Percentiles rank a stretch among this genome's conserved stretches.
Conservation (phyloP, 129 eudicot genomes). For the Sambucus nigra region DNA sequence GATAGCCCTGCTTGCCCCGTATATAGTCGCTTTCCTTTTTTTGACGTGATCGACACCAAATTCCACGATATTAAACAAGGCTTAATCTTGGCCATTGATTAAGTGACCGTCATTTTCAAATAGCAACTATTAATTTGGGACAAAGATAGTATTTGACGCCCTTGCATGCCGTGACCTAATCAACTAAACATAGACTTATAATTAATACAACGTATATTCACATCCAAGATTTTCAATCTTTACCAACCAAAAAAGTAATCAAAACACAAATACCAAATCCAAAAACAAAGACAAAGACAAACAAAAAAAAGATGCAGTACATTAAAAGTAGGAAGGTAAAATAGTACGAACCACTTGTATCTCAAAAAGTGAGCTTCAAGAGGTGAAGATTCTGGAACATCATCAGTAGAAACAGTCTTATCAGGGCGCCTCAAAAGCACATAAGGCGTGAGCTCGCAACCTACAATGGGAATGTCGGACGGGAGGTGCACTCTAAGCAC, state of each 20-base stretch:
- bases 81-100: too few species aligned
- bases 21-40: too few species aligned
- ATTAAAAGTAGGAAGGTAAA: slow-evolving; percentile 1
- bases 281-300: not conserved
- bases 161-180: too few species aligned
- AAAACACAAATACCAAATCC: not conserved
- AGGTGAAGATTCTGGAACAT: slow-evolving; percentile 55
- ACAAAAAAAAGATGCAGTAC: not conserved
- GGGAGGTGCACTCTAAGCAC: slow-evolving; percentile 74
- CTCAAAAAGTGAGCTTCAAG: slow-evolving; percentile 72
- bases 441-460: slow-evolving; percentile 75
- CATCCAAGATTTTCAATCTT: not conserved
- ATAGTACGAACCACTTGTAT: slow-evolving; percentile 79
- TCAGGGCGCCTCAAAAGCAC: slow-evolving; percentile 47
- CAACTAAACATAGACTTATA: too few species aligned
- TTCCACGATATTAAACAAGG: too few species aligned
- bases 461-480: slow-evolving; percentile 86
- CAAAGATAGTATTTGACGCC: too few species aligned
- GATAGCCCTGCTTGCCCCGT: too few species aligned
- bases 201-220: not conserved
- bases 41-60: too few species aligned
- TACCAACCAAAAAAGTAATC: too few species aligned
- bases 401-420: slow-evolving; percentile 40
- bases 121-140: too few species aligned
- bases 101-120: too few species aligned